Base-by-base conservation (phyloP, 2,329 filamentous ascomycete genomes). In the Paecilomyces variotii region DNA sequence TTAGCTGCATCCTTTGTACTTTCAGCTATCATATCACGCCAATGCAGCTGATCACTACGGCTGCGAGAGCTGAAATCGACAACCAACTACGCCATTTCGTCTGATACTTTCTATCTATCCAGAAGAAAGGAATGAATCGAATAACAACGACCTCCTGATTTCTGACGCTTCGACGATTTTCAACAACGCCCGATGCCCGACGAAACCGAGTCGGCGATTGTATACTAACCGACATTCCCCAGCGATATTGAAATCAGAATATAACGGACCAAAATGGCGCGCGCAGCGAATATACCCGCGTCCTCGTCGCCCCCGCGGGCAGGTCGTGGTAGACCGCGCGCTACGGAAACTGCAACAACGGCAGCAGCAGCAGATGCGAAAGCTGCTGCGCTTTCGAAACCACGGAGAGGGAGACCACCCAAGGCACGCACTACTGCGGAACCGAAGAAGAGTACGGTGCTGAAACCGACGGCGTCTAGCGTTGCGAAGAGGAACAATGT, bases 231-330 rank as follows among this genome's bases (percentile, higher is more conserved):
- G 30, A 32, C 30, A 10, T 10, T 2, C 10, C 30, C 30, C 6
- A 32, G 30, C 6, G 28, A 32, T 1, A 32, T 32, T 10, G 30
- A 9, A 45, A 39, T 39, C 3, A 55, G 4, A 25, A 55, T 14
- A 50, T 14, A 11, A 32, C 28, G 39, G 19, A 11, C 19, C 62
- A 6, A 50, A 7, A 68, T 68, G 66, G 66, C 66, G 57, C 64
- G 66, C 56, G 66, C 66, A 53, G 66, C 66, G 45, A 59, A 66
- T 34, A 68, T 68, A 24, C 66, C 66, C 14, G 30, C 54, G 3
- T 56, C 58, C n/a, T 62, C 61, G 9, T 59, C 65, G 9, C 63
- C 64, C 6, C 64, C 65, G 58, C 61, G 62, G 56, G 55, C 59
- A 28, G 62, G 62, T 55, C 66, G 66, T 54, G 61, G 62, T 27